Conservation (phyloP, 805 yeast species). For the Candida berthetii region DNA sequence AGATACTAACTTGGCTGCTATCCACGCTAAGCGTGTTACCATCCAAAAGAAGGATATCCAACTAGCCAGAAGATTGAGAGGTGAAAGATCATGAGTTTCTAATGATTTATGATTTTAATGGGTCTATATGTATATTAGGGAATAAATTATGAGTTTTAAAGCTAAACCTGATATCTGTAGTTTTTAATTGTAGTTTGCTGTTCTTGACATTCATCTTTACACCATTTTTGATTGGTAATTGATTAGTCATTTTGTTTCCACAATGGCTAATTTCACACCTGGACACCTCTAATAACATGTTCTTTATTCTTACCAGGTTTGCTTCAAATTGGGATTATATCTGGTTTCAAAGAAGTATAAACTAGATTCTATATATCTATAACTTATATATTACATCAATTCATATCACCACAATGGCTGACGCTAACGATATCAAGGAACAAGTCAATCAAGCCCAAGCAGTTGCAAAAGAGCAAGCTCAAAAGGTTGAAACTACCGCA, state of each 20-base stretch:
- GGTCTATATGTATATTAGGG: conserved; percentile 18
- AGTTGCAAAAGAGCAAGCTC: background rate
- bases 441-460: no score
- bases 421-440: background rate
- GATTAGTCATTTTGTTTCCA: background rate
- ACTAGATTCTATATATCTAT: no score
- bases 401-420: no score
- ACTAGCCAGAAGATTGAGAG: conserved; percentile 96
- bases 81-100: conserved; percentile 72
- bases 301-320: no score
- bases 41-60: conserved; percentile 98
- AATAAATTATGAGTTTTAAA: conserved; percentile 1
- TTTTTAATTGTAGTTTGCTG: background rate
- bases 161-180: no score
- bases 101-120: conserved; percentile 1
- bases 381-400: no score
- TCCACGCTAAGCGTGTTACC: conserved; percentile 98
- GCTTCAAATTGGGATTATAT: no score
- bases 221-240: no score
- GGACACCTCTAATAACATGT: background rate
- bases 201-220: no score
- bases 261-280: background rate
- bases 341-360: no score
- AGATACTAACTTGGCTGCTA: conserved; percentile 98
- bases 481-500: no score